Evolutionary conservation across 768 basidiomycete species (phyloP).

Genomic region (Suillus subaureus): DNA sequence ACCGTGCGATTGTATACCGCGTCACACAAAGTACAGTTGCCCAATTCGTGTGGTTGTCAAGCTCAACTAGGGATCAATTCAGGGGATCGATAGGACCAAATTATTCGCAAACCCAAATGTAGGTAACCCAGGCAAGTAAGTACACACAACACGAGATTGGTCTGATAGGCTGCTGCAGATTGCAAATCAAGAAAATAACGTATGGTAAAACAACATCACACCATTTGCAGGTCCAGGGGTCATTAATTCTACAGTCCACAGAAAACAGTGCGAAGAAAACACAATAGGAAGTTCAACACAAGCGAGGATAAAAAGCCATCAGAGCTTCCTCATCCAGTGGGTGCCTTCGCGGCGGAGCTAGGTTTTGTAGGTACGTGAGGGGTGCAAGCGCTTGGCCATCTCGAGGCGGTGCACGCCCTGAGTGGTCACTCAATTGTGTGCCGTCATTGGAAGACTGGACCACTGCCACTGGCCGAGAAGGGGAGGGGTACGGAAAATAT

Average conservation of each 20-base stretch:
- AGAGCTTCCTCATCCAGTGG: constrained; percentile 72
- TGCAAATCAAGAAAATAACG: constrained; percentile 3
- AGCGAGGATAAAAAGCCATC: constrained; percentile 52
- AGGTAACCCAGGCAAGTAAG: not conserved
- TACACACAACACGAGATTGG: constrained; percentile 1
- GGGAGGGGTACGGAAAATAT: constrained; percentile 35
- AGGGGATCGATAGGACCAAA: not conserved
- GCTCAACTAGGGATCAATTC: not conserved
- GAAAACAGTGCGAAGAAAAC: constrained; percentile 14
- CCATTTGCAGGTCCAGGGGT: not conserved
- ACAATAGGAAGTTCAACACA: constrained; percentile 28
- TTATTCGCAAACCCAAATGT: not conserved
- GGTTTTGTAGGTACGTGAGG: constrained; percentile 60
- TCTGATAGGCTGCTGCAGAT: not conserved
- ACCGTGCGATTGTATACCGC: not conserved
- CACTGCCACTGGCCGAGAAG: constrained; percentile 18
- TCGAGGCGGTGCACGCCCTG: constrained; percentile 15
- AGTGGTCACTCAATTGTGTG: constrained; percentile 2
- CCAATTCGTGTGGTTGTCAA: not conserved
- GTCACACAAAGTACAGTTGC: not conserved
- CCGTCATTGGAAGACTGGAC: constrained; percentile 9
- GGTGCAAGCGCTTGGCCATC: constrained; percentile 52
- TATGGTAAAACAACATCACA: constrained; percentile 4
- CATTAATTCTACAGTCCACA: constrained; percentile 10
- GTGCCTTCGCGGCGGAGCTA: constrained; percentile 64